Evolutionary conservation across 2,329 filamentous ascomycete genomes (phyloP).

Genomic region (Calonectria pauciramosa): DNA sequence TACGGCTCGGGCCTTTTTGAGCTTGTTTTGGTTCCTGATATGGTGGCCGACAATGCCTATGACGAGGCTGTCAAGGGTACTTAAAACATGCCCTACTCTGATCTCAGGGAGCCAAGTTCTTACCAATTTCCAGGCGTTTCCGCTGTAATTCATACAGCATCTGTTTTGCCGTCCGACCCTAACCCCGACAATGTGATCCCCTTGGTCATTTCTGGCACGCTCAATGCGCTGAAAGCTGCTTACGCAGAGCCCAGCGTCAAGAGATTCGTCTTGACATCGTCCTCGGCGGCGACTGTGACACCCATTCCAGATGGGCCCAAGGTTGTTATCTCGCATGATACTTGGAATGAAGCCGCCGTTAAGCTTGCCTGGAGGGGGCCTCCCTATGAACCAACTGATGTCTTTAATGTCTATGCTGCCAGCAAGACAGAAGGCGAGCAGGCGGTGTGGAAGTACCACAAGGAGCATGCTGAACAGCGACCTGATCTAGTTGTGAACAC

Average conservation of each 20-base stretch:
- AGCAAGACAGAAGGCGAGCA: constrained; percentile 53
- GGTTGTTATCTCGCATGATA: constrained; percentile 36
- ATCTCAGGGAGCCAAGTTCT: too few species aligned
- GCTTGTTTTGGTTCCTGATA: neutral
- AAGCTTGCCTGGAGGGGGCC: constrained; percentile 51
- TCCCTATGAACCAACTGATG: constrained; percentile 45
- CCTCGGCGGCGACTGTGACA: neutral
- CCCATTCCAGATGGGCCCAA: neutral
- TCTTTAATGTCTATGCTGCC: constrained; percentile 48
- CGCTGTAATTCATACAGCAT: constrained; percentile 55
- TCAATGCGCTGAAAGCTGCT: constrained; percentile 52
- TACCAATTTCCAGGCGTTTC: constrained; percentile 28
- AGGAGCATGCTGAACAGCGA: constrained; percentile 35
- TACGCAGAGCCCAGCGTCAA: constrained; percentile 49
- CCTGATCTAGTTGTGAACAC: constrained; percentile 42
- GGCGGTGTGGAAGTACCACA: constrained; percentile 50
- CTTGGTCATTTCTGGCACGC: constrained; percentile 43
- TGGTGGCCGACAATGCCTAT: neutral
- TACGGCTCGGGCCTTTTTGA: neutral
- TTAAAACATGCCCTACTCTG: neutral
- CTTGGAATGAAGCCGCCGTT: constrained; percentile 52
- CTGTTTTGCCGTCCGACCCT: constrained; percentile 46
- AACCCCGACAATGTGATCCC: constrained; percentile 57
- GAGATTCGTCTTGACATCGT: constrained; percentile 49
- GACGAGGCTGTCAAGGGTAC: neutral